Percentiles rank a stretch among this genome's conserved stretches.
These are phyloP conservation scores for Debaryomyces castellii DNA, from an alignment of 805 yeast genomes.

Conservation along the genomic window DNA sequence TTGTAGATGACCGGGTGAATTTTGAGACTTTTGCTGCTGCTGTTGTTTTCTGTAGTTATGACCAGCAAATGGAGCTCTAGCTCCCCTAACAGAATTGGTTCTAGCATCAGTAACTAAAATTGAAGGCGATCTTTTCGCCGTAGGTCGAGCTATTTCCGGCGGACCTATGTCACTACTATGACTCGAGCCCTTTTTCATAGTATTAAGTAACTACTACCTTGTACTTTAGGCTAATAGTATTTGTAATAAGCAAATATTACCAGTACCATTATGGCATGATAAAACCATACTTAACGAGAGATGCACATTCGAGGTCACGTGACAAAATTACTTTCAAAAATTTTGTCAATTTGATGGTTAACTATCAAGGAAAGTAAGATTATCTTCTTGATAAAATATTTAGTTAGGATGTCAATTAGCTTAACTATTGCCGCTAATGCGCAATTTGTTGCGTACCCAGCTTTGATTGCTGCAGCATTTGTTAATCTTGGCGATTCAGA, in stretches of 20 bases:
- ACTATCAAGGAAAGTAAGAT: neutral
- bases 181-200: neutral
- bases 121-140: conserved; percentile 88
- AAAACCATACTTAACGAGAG: too few species aligned
- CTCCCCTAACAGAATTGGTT: conserved; percentile 46
- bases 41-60: conserved; percentile 44
- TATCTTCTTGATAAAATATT: neutral
- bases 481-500: conserved; percentile 51
- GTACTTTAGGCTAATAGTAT: too few species aligned
- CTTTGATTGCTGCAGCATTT: conserved; percentile 74
- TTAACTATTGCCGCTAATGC: conserved; percentile 85
- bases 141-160: conserved; percentile 35
- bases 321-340: neutral
- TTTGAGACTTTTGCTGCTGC: conserved; percentile 18
- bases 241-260: too few species aligned
- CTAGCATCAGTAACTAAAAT: conserved; percentile 90
- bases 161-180: neutral
- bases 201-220: too few species aligned
- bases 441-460: conserved; percentile 75
- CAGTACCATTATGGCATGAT: too few species aligned
- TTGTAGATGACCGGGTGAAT: conserved; percentile 7
- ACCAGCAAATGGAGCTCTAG: conserved; percentile 83
- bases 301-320: neutral
- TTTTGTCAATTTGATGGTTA: neutral
- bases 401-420: conserved; percentile 37